Evolutionary conservation across 495 filamentous ascomycete genomes (phyloP).

Genomic region (Neurospora sp.): DNA sequence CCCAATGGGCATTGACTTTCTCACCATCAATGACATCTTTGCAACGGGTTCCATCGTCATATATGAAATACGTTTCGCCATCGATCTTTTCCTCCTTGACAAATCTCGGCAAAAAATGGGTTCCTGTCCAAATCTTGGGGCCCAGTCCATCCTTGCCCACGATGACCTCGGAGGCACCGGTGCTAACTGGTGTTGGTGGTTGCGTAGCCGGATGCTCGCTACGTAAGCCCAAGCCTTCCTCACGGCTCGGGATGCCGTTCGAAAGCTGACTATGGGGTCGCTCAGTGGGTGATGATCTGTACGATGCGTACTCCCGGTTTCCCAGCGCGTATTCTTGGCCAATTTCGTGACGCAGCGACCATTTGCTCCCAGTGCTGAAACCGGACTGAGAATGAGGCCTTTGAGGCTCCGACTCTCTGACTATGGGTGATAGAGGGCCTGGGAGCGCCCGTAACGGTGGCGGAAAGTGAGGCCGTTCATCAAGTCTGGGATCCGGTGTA

Average conservation of each 20-base stretch:
- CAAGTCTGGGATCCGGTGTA: conserved; percentile 27
- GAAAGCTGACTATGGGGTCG: conserved; percentile 10
- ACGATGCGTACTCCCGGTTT: conserved; percentile 12
- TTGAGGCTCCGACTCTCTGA: conserved; percentile 23
- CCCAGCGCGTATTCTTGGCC: conserved; percentile 25
- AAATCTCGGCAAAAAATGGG: conserved; percentile 50
- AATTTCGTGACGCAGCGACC: conserved; percentile 23
- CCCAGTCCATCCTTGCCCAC: conserved; percentile 44
- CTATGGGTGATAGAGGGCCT: conserved; percentile 29
- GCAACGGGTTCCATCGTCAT: conserved; percentile 77
- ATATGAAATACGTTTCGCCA: conserved; percentile 75
- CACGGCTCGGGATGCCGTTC: conserved; percentile 6
- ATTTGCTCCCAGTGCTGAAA: conserved; percentile 14
- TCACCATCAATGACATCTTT: conserved; percentile 79
- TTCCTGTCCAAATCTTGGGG: conserved; percentile 52
- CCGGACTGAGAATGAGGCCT: conserved; percentile 14
- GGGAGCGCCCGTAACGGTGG: conserved; percentile 32
- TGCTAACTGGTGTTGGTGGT: conserved; percentile 26
- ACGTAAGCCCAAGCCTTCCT: conserved; percentile 7
- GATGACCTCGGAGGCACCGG: conserved; percentile 28
- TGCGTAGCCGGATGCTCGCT: conserved; percentile 22
- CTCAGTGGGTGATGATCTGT: conserved; percentile 15
- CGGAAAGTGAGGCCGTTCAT: conserved; percentile 30
- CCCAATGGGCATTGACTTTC: conserved; percentile 83
- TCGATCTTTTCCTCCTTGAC: conserved; percentile 51